Conservation (phyloP, 2,329 filamentous ascomycete genomes). For the Fusarium algeriense region DNA sequence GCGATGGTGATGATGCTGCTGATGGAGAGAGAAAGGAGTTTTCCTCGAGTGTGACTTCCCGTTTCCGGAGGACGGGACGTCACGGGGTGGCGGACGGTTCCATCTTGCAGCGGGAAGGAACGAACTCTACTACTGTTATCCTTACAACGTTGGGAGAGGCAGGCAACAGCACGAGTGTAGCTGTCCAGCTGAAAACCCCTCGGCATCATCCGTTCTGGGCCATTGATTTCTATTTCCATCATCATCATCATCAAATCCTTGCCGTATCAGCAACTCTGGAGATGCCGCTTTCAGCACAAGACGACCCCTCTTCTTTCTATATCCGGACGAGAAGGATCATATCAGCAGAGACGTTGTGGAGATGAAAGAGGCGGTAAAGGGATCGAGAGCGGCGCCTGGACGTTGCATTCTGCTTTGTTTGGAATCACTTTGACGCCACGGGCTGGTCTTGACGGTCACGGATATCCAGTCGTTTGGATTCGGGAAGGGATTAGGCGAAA, state of each 20-base stretch:
- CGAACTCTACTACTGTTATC: not conserved
- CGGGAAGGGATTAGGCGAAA: not conserved
- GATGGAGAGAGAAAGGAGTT: not conserved
- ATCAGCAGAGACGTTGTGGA: constrained; percentile 18
- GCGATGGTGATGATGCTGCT: not conserved
- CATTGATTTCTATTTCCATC: constrained; percentile 7
- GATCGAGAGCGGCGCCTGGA: not conserved
- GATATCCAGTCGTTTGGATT: not conserved
- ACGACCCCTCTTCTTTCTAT: constrained; percentile 17
- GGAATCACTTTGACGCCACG: constrained; percentile 19
- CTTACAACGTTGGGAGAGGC: not conserved
- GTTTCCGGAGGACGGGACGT: constrained; percentile 27
- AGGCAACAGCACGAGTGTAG: constrained; percentile 1
- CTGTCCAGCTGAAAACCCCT: not conserved
- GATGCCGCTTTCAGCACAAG: not conserved
- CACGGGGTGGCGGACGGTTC: constrained; percentile 26
- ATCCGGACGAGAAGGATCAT: constrained; percentile 14
- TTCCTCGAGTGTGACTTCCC: constrained; percentile 11
- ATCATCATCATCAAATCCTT: not conserved
- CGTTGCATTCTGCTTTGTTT: not conserved
- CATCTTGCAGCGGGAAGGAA: constrained; percentile 16
- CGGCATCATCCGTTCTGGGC: not conserved
- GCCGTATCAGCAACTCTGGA: not conserved
- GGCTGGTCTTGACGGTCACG: not conserved
- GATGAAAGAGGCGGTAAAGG: not conserved